Conservation (phyloP, 192 early-diverging fungal species). For the Backusella sp. region DNA sequence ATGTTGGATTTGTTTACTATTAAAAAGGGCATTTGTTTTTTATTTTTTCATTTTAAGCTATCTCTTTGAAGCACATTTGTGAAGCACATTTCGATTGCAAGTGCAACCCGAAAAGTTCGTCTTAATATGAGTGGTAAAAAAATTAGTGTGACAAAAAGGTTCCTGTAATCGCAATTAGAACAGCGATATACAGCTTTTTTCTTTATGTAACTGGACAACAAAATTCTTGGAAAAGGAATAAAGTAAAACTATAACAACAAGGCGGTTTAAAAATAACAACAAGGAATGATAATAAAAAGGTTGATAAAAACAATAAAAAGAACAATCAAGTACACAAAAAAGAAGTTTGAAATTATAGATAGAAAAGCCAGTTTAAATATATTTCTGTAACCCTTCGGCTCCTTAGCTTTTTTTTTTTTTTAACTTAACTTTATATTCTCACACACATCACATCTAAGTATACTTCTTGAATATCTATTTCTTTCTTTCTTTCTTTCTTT, state of each 20-base stretch:
- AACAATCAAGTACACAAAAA: not conserved
- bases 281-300: not conserved
- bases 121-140: not conserved
- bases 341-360: not conserved
- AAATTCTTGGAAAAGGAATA: not conserved
- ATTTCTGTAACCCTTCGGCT: conserved; percentile 18
- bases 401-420: conserved; percentile 22
- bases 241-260: not conserved
- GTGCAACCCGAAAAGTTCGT: not conserved
- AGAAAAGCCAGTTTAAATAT: conserved; percentile 13
- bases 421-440: not conserved
- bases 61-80: not conserved
- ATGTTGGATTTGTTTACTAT: not conserved
- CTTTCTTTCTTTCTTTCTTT: not conserved
- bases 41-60: not conserved
- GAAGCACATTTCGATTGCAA: not conserved
- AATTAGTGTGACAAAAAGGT: not conserved
- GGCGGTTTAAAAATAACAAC: not conserved
- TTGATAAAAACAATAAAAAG: not conserved
- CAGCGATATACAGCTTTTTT: not conserved
- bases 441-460: not conserved
- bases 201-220: not conserved
- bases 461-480: not conserved
- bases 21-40: not conserved
- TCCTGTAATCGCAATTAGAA: not conserved